Evolutionary conservation across 202 grass and related monocot genomes (phyloP), one percentile per base, ranked within the genome.

Genomic region (Zizania palustris): DNA sequence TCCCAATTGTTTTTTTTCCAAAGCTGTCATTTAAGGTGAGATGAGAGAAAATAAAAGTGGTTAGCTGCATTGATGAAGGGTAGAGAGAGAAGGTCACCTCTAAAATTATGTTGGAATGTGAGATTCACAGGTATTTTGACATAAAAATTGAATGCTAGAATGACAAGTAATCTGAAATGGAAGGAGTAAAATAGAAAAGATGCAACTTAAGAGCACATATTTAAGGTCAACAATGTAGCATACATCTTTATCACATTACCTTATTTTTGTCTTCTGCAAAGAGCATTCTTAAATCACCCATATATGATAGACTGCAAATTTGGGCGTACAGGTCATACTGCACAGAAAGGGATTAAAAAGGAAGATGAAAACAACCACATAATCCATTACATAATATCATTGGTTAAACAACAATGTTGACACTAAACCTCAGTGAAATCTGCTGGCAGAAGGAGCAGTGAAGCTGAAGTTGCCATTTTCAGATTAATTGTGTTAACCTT

Each of bases 221-320:
- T 35, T 9, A 62, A 37, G 59, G 10, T 11, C 49, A 20, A 58
- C 9, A 37, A 50, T 4, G 5, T 57, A 19, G 35, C 8, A 51
- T 57, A 34, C 56, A 38, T 28, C 19, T 67, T 37, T 67, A 39
- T 75, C 75, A 56, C 12, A 63, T 80, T 76, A 90, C 95, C 89
- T 94, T 92, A 84, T 94, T 51, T 80, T 90, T 94, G 86, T 98
- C 89, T 92, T 98, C 91, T 49, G 95, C 91, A 78, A 98, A 94
- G 46, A 98, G 67, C 95, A 98, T 98, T 49, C 91, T 88, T 60
- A 94, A 44, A 87, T 98, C 91, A 85, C 95, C 95, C 87, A 90
- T 92, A 71, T 92, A 94, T 68, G 95, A 90, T 46, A 97, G 71
- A 72, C 95, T 88, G 73, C 95, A 97, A 14, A 97, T 92, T 90